Evolutionary conservation across 31 red algal genomes (phyloP), one percentile per base, ranked within the genome.

Genomic region (Endocladia muricata): DNA sequence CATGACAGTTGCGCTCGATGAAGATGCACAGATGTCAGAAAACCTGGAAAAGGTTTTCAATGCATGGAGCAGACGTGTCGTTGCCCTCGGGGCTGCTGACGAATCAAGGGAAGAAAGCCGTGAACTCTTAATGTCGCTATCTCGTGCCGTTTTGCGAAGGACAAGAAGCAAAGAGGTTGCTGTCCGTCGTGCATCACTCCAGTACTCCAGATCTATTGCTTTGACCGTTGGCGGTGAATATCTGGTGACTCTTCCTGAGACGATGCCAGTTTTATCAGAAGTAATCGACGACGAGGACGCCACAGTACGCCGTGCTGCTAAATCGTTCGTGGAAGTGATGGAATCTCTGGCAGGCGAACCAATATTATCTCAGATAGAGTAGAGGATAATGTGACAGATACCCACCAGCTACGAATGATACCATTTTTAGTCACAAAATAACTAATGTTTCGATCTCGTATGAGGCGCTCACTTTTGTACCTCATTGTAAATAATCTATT

Each of bases 251-350:
- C 64, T 91, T 26, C 88, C 88, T 35, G 88, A 91, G 30, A 73
- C 61, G 21, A 91, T 91, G 88, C 78, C 79, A 31, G 55, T 91
- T 15, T 48, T 91, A 13, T 61, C 88, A 15, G 88, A 91, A 23
- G 78, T 91, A 34, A 77, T 91, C 25, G 88, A 91, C 60, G 88
- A 91, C 74, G 88, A 91, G 44, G 63, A 81, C 4, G 67, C 15
- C 9, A 38, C 23, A 21, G 85, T 89, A 5, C 76, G 48, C 6
- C 65, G 43, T 15, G 68, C 40, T 42, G 66, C 75, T 2, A 63
- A 58, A 4, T 34, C 61, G 15, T 81, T 80, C 28, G 69, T 74
- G 54, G 25, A 42, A 29, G 41, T 74, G 41, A 36, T 89, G 56
- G 85, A 75, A 35, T 41, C 41, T 6, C 35, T 89, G 9, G 68